phyloP scores from a whole-genome alignment of 2,329 filamentous ascomycete species.

The Tricladium varicosporioides region DNA sequence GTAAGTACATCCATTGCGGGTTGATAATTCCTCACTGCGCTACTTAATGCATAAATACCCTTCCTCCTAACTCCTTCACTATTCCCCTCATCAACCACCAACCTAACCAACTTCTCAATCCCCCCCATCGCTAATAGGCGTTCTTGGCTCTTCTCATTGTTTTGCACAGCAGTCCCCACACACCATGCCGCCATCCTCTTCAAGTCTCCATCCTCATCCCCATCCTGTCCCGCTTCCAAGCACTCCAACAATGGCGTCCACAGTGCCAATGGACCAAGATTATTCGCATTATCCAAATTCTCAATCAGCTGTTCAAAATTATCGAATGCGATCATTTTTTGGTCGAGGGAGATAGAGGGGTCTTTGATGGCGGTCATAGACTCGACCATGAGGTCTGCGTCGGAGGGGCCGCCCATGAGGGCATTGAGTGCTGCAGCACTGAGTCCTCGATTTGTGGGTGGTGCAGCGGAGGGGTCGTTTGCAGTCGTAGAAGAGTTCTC shows the following conservation, averaged over 20 bases:
- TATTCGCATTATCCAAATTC: slow-evolving; percentile 94
- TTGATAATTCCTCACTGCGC: slow-evolving; percentile 84
- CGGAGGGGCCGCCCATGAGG: slow-evolving; percentile 79
- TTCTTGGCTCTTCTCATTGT: slow-evolving; percentile 85
- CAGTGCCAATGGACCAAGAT: slow-evolving; percentile 73
- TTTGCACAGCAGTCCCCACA: slow-evolving; percentile 91
- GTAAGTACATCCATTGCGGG: slow-evolving; percentile 71
- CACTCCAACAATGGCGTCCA: slow-evolving; percentile 79
- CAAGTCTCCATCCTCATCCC: slow-evolving; percentile 67
- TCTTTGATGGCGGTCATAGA: slow-evolving; percentile 74
- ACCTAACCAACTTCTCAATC: slow-evolving; percentile 64
- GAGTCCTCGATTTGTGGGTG: slow-evolving; percentile 42
- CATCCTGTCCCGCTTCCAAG: slow-evolving; percentile 62
- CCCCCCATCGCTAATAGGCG: slow-evolving; percentile 61
- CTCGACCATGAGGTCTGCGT: slow-evolving; percentile 88
- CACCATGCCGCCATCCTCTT: slow-evolving; percentile 91
- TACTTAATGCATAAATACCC: slow-evolving; percentile 86
- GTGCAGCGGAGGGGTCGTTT: slow-evolving; percentile 27
- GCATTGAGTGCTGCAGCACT: slow-evolving; percentile 69
- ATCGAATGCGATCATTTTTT: slow-evolving; percentile 84
- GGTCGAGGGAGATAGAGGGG: slow-evolving; percentile 64
- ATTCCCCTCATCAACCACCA: slow-evolving; percentile 54
- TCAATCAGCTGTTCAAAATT: slow-evolving; percentile 94
- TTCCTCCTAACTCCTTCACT: slow-evolving; percentile 68
- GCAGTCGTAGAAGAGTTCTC: slow-evolving; percentile 52